These are phyloP conservation scores for Aspergillus amoenus DNA, from an alignment of 2,329 filamentous ascomycete species.

Conservation along the genomic window DNA sequence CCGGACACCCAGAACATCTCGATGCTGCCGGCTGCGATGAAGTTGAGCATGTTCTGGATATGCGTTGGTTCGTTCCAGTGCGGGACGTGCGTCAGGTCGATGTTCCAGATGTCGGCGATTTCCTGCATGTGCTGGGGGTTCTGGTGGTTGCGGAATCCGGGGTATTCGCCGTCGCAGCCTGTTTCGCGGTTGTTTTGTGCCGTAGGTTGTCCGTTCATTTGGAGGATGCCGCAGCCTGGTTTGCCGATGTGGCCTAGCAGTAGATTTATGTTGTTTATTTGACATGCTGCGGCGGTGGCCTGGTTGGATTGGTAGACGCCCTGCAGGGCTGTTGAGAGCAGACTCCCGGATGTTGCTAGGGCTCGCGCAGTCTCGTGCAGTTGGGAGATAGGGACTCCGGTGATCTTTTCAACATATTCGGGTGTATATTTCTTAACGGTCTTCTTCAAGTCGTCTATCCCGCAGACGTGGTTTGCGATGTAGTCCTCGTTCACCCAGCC, in stretches of 20 bases:
- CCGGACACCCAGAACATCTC: slow-evolving; percentile 42
- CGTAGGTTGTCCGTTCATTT: slow-evolving; percentile 44
- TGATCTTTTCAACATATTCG: slow-evolving; percentile 34
- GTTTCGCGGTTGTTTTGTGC: slow-evolving; percentile 43
- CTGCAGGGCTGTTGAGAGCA: slow-evolving; percentile 40
- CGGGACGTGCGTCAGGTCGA: slow-evolving; percentile 33
- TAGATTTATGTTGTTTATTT: slow-evolving; percentile 45
- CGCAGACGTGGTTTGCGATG: slow-evolving; percentile 29
- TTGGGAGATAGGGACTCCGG: slow-evolving; percentile 31
- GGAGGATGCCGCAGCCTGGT: slow-evolving; percentile 36
- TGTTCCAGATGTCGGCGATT: slow-evolving; percentile 39
- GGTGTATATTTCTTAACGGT: slow-evolving; percentile 34
- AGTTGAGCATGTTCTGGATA: slow-evolving; percentile 38
- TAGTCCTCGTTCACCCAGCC: slow-evolving; percentile 35
- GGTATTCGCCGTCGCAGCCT: slow-evolving; percentile 41
- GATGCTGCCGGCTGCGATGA: slow-evolving; percentile 34
- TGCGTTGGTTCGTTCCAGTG: slow-evolving; percentile 43
- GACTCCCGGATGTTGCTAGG: slow-evolving; percentile 30
- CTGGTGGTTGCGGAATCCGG: slow-evolving; percentile 37
- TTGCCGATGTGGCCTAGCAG: slow-evolving; percentile 37
- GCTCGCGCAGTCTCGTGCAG: slow-evolving; percentile 34
- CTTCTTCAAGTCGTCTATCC: slow-evolving; percentile 26
- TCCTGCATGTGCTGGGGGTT: slow-evolving; percentile 38
- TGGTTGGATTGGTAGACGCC: slow-evolving; percentile 45
- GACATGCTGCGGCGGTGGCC: slow-evolving; percentile 40